A percentile compares a stretch with the other conserved stretches of the same genome.
phyloP scores from a whole-genome alignment of 257 asterid species.

The Leonotis leonurus region DNA sequence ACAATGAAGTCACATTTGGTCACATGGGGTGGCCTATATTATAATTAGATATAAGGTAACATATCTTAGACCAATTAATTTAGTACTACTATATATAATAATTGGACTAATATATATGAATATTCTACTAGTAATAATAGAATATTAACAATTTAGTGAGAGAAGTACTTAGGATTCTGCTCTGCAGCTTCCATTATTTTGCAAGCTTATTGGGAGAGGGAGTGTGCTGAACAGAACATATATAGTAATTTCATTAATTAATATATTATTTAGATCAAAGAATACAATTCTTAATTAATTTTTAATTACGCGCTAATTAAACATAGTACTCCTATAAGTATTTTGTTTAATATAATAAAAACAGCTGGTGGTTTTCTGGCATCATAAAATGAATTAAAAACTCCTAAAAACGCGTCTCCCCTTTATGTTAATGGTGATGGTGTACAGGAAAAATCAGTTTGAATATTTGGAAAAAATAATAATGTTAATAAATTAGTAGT shows the following conservation, averaged over 20 bases:
- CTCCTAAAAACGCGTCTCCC: conserved; percentile 44
- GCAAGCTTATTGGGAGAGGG: conserved; percentile 28
- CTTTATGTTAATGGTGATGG: conserved; percentile 1
- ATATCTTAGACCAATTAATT: conserved; percentile 25
- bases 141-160: conserved; percentile 11
- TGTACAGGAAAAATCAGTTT: neutral
- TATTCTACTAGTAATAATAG: conserved; percentile 12
- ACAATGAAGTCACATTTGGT: conserved; percentile 17
- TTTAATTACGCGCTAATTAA: conserved; percentile 8
- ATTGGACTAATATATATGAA: conserved; percentile 7
- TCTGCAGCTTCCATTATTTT: conserved; percentile 59
- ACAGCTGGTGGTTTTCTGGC: conserved; percentile 66
- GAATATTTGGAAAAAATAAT: neutral
- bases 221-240: conserved; percentile 23
- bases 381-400: conserved; percentile 23
- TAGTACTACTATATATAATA: neutral
- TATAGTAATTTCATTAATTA: neutral
- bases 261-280: no score
- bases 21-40: conserved; percentile 20
- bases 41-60: conserved; percentile 7
- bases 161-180: conserved; percentile 39
- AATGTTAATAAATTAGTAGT: neutral
- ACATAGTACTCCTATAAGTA: no score
- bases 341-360: neutral
- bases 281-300: neutral